phyloP scores from a whole-genome alignment of 2,329 filamentous ascomycete genomes.

The Trichoderma sp. region DNA sequence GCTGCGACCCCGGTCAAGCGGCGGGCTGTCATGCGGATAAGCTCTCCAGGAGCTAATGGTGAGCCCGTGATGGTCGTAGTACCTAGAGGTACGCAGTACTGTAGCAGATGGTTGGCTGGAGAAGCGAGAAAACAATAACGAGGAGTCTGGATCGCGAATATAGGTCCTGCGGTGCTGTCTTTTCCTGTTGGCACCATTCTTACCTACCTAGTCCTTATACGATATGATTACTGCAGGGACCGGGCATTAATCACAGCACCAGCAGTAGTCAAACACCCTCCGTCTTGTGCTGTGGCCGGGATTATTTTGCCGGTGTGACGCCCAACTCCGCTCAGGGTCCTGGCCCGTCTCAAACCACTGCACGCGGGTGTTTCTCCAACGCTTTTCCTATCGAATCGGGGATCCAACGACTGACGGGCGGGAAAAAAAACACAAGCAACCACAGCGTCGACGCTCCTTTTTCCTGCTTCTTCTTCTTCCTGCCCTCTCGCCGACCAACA shows the following conservation, averaged over 20 bases:
- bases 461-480: too few relatives aligned
- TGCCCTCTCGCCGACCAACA: background rate
- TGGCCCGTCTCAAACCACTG: slow-evolving; percentile 4
- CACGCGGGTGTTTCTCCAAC: slow-evolving; percentile 4
- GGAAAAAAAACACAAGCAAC: background rate
- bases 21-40: slow-evolving; percentile 7
- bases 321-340: slow-evolving; percentile 17
- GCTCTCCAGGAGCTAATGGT: slow-evolving; percentile 4
- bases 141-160: background rate
- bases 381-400: background rate
- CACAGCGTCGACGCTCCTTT: slow-evolving; percentile 20
- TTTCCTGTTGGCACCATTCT: background rate
- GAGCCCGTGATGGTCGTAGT: background rate
- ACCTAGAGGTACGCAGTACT: background rate
- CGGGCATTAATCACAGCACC: background rate
- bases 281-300: slow-evolving; percentile 7
- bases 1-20: slow-evolving; percentile 8
- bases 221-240: background rate
- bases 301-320: slow-evolving; percentile 19
- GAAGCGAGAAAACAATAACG: background rate
- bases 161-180: background rate
- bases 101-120: background rate
- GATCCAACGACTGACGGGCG: background rate
- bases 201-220: background rate
- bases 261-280: slow-evolving; percentile 16